Evolutionary conservation across 805 yeast genomes (phyloP).

Genomic region (Pichia cabralensis): DNA sequence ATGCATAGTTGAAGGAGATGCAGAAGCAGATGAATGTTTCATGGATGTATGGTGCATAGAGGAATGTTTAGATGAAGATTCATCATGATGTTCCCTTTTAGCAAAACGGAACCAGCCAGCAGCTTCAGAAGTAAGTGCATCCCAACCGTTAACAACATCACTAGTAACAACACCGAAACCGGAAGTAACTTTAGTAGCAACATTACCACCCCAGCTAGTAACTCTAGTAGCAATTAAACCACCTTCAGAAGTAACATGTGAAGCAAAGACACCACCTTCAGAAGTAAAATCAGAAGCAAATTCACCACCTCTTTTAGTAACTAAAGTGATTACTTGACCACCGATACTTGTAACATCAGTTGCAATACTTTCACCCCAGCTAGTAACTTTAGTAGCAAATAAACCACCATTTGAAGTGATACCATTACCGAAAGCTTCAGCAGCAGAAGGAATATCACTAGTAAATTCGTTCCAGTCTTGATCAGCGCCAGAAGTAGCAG

Average conservation of each 20-base stretch:
- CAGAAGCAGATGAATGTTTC: neutral
- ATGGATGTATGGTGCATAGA: too few relatives aligned
- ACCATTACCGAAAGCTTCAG: constrained; percentile 3
- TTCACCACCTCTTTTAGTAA: neutral
- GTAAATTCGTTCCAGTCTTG: neutral
- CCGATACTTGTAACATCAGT: constrained; percentile 6
- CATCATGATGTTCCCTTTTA: neutral
- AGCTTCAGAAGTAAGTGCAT: neutral
- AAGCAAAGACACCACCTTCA: constrained; percentile 1
- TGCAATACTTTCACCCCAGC: constrained; percentile 4
- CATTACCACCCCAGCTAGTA: neutral
- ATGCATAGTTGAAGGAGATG: neutral
- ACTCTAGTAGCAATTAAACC: constrained; percentile 1
- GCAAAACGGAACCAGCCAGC: neutral
- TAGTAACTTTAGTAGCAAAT: constrained; percentile 5
- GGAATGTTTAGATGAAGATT: neutral
- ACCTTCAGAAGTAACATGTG: constrained; percentile 4
- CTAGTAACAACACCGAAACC: constrained; percentile 3
- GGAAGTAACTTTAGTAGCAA: constrained; percentile 1
- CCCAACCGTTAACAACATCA: constrained; percentile 4
- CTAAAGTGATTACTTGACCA: constrained; percentile 1
- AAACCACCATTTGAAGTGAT: constrained; percentile 6
- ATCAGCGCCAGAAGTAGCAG: neutral
- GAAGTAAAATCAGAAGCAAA: constrained; percentile 1
- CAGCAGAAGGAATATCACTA: neutral